A percentile compares a stretch with the other conserved stretches of the same genome.
These are phyloP conservation scores for Prunus padus DNA, from an alignment of 306 rosid species.

Conservation along the genomic window DNA sequence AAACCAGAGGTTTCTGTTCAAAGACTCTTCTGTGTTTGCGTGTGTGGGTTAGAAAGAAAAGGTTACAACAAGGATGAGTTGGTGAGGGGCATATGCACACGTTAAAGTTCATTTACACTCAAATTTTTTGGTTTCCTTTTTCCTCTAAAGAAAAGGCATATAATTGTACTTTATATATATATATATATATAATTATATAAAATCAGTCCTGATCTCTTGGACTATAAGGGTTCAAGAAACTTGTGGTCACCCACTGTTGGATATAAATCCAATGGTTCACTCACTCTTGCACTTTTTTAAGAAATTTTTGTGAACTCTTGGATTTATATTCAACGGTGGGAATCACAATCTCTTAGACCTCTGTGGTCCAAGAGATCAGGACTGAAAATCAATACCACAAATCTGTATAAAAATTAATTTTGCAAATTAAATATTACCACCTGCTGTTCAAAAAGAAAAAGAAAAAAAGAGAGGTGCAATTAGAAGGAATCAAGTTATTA, in stretches of 20 bases:
- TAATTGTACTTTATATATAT: neutral
- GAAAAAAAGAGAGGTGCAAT: neutral
- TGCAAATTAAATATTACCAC: neutral
- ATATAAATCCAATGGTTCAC: too few species aligned
- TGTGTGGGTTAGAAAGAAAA: conserved; percentile 38
- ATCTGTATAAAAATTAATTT: neutral
- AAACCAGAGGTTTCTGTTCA: conserved; percentile 45
- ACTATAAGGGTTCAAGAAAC: too few species aligned
- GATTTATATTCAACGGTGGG: too few species aligned
- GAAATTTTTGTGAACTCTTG: too few species aligned
- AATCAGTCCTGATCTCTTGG: too few species aligned
- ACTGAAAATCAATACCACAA: too few species aligned
- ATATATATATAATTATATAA: neutral
- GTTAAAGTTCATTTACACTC: conserved; percentile 42
- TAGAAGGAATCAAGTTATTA: neutral
- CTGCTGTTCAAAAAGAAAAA: neutral
- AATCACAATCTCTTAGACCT: too few species aligned
- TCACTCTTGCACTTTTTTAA: too few species aligned
- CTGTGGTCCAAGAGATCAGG: too few species aligned
- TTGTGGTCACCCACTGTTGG: too few species aligned
- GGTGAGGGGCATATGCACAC: conserved; percentile 64
- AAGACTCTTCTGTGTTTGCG: conserved; percentile 31
- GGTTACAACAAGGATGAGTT: conserved; percentile 22
- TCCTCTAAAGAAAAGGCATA: conserved; percentile 14
- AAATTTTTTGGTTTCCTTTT: conserved; percentile 13